Conservation (phyloP, 2,329 filamentous ascomycete genomes). For the Aureobasidium leucospermi region DNA sequence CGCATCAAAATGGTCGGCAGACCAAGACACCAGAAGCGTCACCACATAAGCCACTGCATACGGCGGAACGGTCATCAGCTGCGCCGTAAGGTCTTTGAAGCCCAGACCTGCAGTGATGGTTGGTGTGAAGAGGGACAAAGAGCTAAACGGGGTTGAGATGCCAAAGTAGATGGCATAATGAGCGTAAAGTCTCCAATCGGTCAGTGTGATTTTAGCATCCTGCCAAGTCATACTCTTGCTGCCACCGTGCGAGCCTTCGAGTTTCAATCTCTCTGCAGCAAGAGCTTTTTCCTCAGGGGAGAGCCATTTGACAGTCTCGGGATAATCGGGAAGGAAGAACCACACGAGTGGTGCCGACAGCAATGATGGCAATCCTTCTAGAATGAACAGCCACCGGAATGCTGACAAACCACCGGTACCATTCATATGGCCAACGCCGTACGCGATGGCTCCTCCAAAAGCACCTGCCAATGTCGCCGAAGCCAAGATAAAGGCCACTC, state of each 20-base stretch:
- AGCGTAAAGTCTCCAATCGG: slow-evolving; percentile 45
- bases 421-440: slow-evolving; percentile 39
- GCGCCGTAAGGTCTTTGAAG: slow-evolving; percentile 46
- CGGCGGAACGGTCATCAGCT: slow-evolving; percentile 28
- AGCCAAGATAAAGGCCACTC: slow-evolving; percentile 48
- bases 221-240: slow-evolving; percentile 40
- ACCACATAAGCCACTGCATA: slow-evolving; percentile 36
- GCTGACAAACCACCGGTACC: slow-evolving; percentile 32
- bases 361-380: slow-evolving; percentile 31
- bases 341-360: slow-evolving; percentile 21
- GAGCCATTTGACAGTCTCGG: slow-evolving; percentile 23
- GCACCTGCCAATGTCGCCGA: slow-evolving; percentile 49
- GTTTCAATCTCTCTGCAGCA: slow-evolving; percentile 33
- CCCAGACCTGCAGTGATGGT: slow-evolving; percentile 60
- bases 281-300: slow-evolving; percentile 36
- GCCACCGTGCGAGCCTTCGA: slow-evolving; percentile 36
- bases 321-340: slow-evolving; percentile 25
- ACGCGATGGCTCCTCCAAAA: slow-evolving; percentile 50
- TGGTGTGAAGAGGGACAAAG: slow-evolving; percentile 23
- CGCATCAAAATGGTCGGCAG: slow-evolving; percentile 56
- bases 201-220: slow-evolving; percentile 41
- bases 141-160: slow-evolving; percentile 30
- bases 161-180: slow-evolving; percentile 48
- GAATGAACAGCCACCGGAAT: slow-evolving; percentile 44
- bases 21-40: slow-evolving; percentile 42